These are phyloP conservation scores for Colletotrichum gloeosporioides DNA, from an alignment of 2,329 filamentous ascomycete genomes.

Conservation along the genomic window DNA sequence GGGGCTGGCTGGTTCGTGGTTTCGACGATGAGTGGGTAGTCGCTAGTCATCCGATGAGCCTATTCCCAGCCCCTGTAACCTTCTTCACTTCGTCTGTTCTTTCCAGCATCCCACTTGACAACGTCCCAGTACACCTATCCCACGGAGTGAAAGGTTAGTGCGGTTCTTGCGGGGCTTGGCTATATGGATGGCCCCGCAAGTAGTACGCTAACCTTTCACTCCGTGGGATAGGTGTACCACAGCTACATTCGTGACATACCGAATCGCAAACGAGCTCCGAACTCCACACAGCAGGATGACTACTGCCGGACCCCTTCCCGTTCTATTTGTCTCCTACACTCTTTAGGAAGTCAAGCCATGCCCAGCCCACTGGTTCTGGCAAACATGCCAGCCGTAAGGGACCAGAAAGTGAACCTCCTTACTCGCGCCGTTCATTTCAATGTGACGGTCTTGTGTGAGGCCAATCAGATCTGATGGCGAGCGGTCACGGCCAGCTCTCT, in stretches of 20 bases:
- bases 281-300: neutral
- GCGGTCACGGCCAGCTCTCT: neutral
- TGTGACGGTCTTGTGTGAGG: neutral
- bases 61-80: slow-evolving; percentile 12
- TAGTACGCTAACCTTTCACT: no score
- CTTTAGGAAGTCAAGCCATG: neutral
- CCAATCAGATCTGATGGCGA: neutral
- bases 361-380: neutral
- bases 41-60: slow-evolving; percentile 8
- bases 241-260: neutral
- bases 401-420: neutral
- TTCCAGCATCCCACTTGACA: neutral
- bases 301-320: neutral
- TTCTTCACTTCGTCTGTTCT: neutral
- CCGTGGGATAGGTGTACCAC: no score
- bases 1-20: neutral
- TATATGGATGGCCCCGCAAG: no score
- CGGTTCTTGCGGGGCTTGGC: no score
- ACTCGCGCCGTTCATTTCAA: neutral
- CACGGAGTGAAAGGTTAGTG: no score
- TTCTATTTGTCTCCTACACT: neutral
- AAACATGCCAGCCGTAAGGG: neutral
- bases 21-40: neutral
- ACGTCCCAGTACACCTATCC: neutral
- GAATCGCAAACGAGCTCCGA: neutral